phyloP scores from a whole-genome alignment of 345 rosid genomes.

The Eucalyptus sp. region DNA sequence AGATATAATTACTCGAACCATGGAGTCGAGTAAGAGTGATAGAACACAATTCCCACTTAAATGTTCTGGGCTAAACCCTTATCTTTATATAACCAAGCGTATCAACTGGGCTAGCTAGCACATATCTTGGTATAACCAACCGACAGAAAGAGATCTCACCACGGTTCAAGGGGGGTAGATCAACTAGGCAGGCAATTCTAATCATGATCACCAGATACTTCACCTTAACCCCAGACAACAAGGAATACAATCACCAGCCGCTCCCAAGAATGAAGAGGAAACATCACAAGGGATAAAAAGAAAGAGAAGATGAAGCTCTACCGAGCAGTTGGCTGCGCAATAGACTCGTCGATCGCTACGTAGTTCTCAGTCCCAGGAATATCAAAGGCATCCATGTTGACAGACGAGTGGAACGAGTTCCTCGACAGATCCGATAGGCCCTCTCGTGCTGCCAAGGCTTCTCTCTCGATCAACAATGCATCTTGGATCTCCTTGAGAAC shows the following conservation, averaged over 20 bases:
- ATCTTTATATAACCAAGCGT: not conserved
- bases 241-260: not conserved
- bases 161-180: not conserved
- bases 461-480: slow-evolving; percentile 73
- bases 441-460: slow-evolving; percentile 29
- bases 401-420: slow-evolving; percentile 60
- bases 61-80: not conserved
- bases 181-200: not conserved
- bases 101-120: not conserved
- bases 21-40: not conserved
- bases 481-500: slow-evolving; percentile 96
- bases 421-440: slow-evolving; percentile 69
- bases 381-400: slow-evolving; percentile 37
- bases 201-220: not conserved
- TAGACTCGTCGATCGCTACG: slow-evolving; percentile 49
- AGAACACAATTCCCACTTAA: not conserved
- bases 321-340: slow-evolving; percentile 56
- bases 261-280: not conserved
- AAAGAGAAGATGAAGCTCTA: slow-evolving; percentile 4
- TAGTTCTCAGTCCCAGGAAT: slow-evolving; percentile 41
- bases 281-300: not conserved
- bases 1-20: not conserved
- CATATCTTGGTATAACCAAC: not conserved
- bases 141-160: not conserved
- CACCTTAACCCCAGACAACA: not conserved